phyloP scores from a whole-genome alignment of 208 protist species.

The Angomonas ambiguus region DNA sequence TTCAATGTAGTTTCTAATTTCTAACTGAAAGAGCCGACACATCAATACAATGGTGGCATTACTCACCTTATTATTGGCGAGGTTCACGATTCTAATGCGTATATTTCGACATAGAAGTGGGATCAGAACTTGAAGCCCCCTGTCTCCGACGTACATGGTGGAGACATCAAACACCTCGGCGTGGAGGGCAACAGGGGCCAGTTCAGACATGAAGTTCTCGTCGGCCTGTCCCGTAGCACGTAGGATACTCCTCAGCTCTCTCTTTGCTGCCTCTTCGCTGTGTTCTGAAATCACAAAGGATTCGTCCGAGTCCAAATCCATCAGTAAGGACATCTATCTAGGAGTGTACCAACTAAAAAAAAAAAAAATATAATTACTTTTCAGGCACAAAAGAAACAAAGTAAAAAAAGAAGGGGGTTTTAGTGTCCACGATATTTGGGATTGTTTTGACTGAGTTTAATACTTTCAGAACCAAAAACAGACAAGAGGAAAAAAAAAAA shows the following conservation, averaged over 20 bases:
- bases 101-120: conserved; percentile 58
- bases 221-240: neutral
- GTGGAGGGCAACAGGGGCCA: neutral
- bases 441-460: too few relatives aligned
- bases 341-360: neutral
- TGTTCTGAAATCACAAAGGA: conserved; percentile 2
- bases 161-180: conserved; percentile 16
- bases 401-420: neutral
- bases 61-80: conserved; percentile 62
- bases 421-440: neutral
- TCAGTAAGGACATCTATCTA: neutral
- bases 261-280: neutral
- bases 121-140: conserved; percentile 70
- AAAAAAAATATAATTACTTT: neutral
- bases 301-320: neutral
- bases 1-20: conserved; percentile 6
- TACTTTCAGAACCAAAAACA: too few relatives aligned
- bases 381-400: conserved; percentile 5
- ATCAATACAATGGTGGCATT: conserved; percentile 84
- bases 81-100: conserved; percentile 35
- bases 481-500: too few relatives aligned
- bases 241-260: neutral
- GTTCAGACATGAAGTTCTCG: neutral
- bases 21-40: conserved; percentile 46
- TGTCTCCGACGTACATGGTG: conserved; percentile 63